Percentiles rank a stretch among this genome's conserved stretches.
phyloP scores from a whole-genome alignment of 441 rosid species.

The Adansonia gregorii region DNA sequence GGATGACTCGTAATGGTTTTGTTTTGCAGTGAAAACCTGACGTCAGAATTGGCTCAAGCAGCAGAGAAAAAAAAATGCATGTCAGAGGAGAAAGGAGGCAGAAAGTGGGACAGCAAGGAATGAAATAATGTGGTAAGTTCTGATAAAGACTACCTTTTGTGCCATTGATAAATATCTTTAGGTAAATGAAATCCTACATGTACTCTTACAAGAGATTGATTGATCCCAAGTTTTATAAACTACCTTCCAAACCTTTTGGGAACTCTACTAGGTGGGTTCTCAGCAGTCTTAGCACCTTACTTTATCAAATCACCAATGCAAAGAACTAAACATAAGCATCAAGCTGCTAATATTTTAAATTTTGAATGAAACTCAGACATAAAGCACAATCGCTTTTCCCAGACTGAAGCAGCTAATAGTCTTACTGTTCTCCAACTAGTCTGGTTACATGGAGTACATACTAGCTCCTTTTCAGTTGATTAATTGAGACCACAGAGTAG shows the following conservation, averaged over 20 bases:
- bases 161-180: neutral
- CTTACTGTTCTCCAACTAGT: neutral
- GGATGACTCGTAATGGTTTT: neutral
- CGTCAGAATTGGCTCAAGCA: neutral
- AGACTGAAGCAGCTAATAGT: neutral
- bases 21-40: neutral
- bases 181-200: constrained; percentile 7
- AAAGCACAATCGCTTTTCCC: neutral
- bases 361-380: neutral
- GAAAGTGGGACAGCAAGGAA: neutral
- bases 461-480: neutral
- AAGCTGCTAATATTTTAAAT: neutral
- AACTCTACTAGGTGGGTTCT: neutral
- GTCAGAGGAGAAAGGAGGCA: neutral
- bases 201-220: neutral
- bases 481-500: neutral
- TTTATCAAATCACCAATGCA: neutral
- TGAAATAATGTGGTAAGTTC: neutral
- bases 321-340: neutral
- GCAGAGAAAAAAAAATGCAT: neutral
- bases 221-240: neutral
- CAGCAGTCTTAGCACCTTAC: neutral
- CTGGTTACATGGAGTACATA: neutral
- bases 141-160: neutral
- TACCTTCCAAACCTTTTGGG: neutral